Evolutionary conservation across 139 green algal species (phyloP).

Genomic region (Picochlorum sp.): DNA sequence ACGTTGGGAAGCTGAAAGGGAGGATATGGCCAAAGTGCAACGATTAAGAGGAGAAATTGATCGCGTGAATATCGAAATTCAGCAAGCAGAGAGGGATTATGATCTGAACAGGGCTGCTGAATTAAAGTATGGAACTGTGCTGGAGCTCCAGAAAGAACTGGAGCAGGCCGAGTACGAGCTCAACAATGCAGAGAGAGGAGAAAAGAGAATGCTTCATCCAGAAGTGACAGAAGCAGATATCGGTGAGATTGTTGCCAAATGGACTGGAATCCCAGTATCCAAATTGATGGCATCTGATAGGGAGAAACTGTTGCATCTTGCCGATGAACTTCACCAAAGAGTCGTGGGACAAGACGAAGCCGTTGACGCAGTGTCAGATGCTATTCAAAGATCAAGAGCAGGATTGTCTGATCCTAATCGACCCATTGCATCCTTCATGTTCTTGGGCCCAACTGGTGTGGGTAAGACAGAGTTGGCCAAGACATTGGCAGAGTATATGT

Average conservation of each 20-base stretch:
- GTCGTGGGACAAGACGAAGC: conserved; percentile 84
- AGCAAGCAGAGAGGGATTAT: conserved; percentile 86
- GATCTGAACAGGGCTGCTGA: conserved; percentile 91
- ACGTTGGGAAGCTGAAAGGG: conserved; percentile 68
- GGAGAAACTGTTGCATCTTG: conserved; percentile 89
- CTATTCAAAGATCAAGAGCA: conserved; percentile 86
- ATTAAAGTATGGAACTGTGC: conserved; percentile 96
- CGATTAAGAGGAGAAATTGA: conserved; percentile 91
- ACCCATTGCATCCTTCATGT: conserved; percentile 97
- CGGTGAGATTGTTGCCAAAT: conserved; percentile 86
- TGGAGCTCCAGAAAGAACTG: conserved; percentile 80
- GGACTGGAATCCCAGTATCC: conserved; percentile 85
- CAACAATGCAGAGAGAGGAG: conserved; percentile 10
- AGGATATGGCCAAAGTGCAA: conserved; percentile 67
- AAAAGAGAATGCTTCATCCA: conserved; percentile 77
- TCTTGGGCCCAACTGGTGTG: conserved; percentile 94
- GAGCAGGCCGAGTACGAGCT: conserved; percentile 57
- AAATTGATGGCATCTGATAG: conserved; percentile 71
- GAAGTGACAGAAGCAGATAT: conserved; percentile 96
- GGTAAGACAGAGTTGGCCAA: conserved; percentile 99
- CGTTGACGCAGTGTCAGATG: conserved; percentile 77
- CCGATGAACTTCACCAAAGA: conserved; percentile 81
- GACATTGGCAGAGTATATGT: conserved; percentile 70
- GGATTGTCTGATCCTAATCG: conserved; percentile 86
- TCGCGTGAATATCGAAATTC: conserved; percentile 74